Evolutionary conservation across 495 filamentous ascomycete species (phyloP).

Genomic region (Lepraria neglecta): DNA sequence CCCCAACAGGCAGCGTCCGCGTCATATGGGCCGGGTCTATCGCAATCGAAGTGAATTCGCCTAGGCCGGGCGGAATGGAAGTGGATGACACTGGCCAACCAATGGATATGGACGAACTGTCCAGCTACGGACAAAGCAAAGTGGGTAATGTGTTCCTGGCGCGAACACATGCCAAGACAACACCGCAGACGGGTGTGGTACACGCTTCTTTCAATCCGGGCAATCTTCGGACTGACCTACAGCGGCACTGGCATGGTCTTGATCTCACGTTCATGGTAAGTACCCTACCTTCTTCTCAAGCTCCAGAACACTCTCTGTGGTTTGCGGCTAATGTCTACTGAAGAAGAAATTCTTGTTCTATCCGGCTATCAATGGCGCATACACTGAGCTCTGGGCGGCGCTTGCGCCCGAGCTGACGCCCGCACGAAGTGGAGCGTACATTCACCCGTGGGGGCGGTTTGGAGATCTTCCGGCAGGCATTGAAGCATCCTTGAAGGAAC

Average conservation of each 20-base stretch:
- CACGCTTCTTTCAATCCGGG: constrained; percentile 37
- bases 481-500: constrained; percentile 29
- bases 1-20: constrained; percentile 29
- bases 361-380: constrained; percentile 32
- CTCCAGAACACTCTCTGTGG: too few relatives aligned
- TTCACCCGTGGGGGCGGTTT: constrained; percentile 40
- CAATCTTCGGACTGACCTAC: constrained; percentile 31
- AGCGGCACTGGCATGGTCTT: too few relatives aligned
- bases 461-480: constrained; percentile 31
- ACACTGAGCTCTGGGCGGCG: constrained; percentile 40
- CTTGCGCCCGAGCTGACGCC: constrained; percentile 34
- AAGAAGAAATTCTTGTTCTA: constrained; percentile 36
- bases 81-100: constrained; percentile 20
- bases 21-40: constrained; percentile 34
- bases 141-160: constrained; percentile 33
- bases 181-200: constrained; percentile 27
- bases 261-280: too few relatives aligned
- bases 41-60: constrained; percentile 27
- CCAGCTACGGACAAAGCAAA: constrained; percentile 29
- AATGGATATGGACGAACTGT: constrained; percentile 8
- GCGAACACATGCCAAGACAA: constrained; percentile 17
- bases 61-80: constrained; percentile 28
- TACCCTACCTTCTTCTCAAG: too few relatives aligned
- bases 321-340: too few relatives aligned
- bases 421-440: constrained; percentile 34